Evolutionary conservation across 2,329 filamentous ascomycete species (phyloP).

Genomic region (Berkeleyomyces basicola): DNA sequence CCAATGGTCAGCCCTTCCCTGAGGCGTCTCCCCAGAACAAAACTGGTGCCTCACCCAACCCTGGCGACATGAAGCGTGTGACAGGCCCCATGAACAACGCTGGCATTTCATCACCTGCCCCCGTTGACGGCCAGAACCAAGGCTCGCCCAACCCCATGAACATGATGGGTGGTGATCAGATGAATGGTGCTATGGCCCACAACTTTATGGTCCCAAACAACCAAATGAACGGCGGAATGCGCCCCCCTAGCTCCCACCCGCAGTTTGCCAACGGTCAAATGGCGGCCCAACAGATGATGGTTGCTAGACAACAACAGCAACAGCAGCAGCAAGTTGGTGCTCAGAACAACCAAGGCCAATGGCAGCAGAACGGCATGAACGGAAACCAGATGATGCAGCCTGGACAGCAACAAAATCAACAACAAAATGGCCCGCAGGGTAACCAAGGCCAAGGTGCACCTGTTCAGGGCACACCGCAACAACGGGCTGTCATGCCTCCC

Average conservation of each 20-base stretch:
- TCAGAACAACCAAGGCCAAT: constrained; percentile 21
- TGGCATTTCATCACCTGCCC: constrained; percentile 53
- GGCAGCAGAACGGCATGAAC: constrained; percentile 28
- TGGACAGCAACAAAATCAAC: constrained; percentile 20
- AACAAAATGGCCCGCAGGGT: constrained; percentile 18
- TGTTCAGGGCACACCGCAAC: constrained; percentile 55
- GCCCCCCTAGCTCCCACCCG: constrained; percentile 53
- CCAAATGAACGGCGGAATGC: constrained; percentile 46
- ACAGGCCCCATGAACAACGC: constrained; percentile 56
- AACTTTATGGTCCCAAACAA: constrained; percentile 39
- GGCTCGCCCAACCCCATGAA: constrained; percentile 48
- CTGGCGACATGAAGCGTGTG: constrained; percentile 61
- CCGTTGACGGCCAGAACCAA: constrained; percentile 47
- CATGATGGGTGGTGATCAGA: constrained; percentile 44
- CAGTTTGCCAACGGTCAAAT: constrained; percentile 38
- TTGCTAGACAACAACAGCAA: constrained; percentile 23
- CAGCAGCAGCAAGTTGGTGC: constrained; percentile 21
- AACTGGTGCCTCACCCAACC: constrained; percentile 58
- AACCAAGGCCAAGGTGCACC: constrained; percentile 27
- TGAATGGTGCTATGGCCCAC: constrained; percentile 35
- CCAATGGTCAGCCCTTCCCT: constrained; percentile 47
- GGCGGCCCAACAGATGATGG: constrained; percentile 45
- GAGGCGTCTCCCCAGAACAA: constrained; percentile 53
- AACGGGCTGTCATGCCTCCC: constrained; percentile 47
- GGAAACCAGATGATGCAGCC: constrained; percentile 25